Conservation (phyloP, 768 basidiomycete species). For the Suillus subaureus region DNA sequence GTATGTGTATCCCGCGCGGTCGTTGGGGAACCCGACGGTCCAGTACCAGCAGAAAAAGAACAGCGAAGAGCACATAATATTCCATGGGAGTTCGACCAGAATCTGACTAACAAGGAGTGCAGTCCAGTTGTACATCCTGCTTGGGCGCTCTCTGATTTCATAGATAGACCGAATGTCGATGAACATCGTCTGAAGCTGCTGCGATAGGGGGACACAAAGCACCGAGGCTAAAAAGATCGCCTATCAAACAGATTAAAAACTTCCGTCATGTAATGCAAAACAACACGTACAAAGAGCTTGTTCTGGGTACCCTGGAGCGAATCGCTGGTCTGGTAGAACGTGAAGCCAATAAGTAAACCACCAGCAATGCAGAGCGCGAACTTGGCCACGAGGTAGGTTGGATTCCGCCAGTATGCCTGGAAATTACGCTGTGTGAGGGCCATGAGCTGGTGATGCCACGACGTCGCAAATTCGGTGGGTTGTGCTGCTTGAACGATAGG, state of each 20-base stretch:
- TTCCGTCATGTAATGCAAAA: background rate
- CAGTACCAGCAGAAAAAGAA: conserved; percentile 73
- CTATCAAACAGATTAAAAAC: conserved; percentile 28
- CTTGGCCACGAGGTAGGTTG: conserved; percentile 64
- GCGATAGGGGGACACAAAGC: conserved; percentile 51
- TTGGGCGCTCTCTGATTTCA: conserved; percentile 66
- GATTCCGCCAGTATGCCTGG: conserved; percentile 54
- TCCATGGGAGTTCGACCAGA: conserved; percentile 62
- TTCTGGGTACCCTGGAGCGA: conserved; percentile 63
- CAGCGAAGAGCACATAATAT: conserved; percentile 55
- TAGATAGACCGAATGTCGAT: conserved; percentile 59
- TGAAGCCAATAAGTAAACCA: conserved; percentile 62
- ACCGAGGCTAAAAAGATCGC: conserved; percentile 61
- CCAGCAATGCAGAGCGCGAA: conserved; percentile 53
- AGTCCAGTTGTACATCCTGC: conserved; percentile 67
- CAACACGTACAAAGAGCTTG: conserved; percentile 57
- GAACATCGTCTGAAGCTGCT: conserved; percentile 66
- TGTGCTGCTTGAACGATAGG: conserved; percentile 42
- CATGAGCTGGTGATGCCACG: conserved; percentile 51
- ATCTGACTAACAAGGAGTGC: conserved; percentile 57
- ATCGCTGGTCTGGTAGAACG: conserved; percentile 59
- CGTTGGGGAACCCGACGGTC: conserved; percentile 61
- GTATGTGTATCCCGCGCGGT: conserved; percentile 61
- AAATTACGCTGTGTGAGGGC: conserved; percentile 48
- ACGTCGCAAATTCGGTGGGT: conserved; percentile 51